Evolutionary conservation across 306 rosid species (phyloP).

Genomic region (Trifolium dubium): DNA sequence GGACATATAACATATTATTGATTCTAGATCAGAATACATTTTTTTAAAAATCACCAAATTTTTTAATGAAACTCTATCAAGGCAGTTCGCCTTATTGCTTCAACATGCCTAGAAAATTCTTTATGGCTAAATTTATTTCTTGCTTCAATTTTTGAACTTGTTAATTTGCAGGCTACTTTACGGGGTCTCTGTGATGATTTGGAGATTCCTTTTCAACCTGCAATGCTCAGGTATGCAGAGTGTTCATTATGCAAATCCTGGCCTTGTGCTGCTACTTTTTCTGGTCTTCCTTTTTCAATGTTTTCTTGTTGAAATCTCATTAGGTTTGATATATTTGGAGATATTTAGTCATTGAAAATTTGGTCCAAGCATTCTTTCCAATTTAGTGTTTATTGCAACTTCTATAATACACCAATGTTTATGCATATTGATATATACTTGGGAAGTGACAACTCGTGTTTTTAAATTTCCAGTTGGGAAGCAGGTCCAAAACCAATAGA

Average conservation of each 20-base stretch:
- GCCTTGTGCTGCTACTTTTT: conserved; percentile 27
- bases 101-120: background rate
- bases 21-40: background rate
- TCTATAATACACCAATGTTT: conserved; percentile 20
- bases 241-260: conserved; percentile 11
- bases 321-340: background rate
- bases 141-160: conserved; percentile 19
- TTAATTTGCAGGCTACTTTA: conserved; percentile 61
- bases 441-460: conserved; percentile 36
- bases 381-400: conserved; percentile 8
- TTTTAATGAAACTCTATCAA: background rate
- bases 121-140: background rate
- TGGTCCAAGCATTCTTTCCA: conserved; percentile 11
- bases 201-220: conserved; percentile 72
- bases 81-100: background rate
- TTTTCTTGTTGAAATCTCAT: conserved; percentile 5
- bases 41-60: too few species aligned
- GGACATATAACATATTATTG: background rate
- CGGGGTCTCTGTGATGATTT: conserved; percentile 76
- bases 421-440: conserved; percentile 11
- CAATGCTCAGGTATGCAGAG: conserved; percentile 77
- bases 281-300: conserved; percentile 11
- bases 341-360: conserved; percentile 7
- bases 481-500: conserved; percentile 81
- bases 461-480: conserved; percentile 69